Evolutionary conservation across 495 filamentous ascomycete species (phyloP), one percentile per base, ranked within the genome.

Genomic region (Neurospora sp.): DNA sequence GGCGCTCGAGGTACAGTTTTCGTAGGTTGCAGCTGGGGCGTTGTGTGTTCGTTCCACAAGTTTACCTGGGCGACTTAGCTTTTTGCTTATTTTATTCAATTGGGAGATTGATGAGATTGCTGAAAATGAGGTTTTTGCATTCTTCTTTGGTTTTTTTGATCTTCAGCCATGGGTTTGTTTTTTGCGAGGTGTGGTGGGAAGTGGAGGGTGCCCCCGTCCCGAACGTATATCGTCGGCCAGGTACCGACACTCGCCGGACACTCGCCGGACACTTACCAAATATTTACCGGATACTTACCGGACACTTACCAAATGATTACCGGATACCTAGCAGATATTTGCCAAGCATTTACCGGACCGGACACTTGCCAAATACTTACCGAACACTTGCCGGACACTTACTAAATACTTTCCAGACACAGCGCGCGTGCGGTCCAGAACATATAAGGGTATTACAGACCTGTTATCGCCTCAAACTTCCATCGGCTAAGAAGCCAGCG

Each of bases 81-180:
- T 48, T 48, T 48, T 48, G n/a, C 3, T 22, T 22, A 2, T 12
- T 48, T 0, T 22, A 4, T 53, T 22, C 45, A 53, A 22, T 12
- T 12, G n/a, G n/a, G 8, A 22, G n/a, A 22, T 12, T 48, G 0
- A 0, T 20, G 1, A 0, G 0, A 10, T 20, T 20, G 8, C 4
- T 48, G n/a, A 1, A 48, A 0, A 20, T 48, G 8, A 48, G 44
- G n/a, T 0, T 0, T 10, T 9, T 48, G 8, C 3, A 20, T 20
- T 48, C 2, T 48, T 4, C n/a, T 48, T 48, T 20, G 0, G 0
- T 0, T 4, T 31, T 31, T 45, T 4, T 20, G 8, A 3, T 48
- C 8, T 20, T 48, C 8, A 8, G 20, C 9, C 3, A 0, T 20
- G 2, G 41, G 44, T 4, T 20, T 45, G 0, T 45, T n/a, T 20